phyloP scores from a whole-genome alignment of 805 yeast species.

The Dipodascus albidus region DNA sequence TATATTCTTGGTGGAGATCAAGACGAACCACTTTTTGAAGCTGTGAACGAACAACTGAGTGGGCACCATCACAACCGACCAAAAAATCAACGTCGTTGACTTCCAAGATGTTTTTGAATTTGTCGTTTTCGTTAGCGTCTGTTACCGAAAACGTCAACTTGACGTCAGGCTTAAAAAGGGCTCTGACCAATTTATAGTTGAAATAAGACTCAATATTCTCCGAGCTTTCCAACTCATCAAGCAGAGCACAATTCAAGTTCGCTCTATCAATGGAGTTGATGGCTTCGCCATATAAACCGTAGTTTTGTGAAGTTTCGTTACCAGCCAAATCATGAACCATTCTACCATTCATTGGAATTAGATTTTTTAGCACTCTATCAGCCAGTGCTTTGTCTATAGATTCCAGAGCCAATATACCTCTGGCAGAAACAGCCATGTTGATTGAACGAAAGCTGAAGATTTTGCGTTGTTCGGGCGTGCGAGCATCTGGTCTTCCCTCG shows the following conservation, averaged over 20 bases:
- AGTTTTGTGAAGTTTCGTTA: constrained; percentile 51
- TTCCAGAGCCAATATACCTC: constrained; percentile 66
- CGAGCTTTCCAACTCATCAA: constrained; percentile 49
- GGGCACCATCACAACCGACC: constrained; percentile 82
- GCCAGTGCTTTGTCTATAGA: constrained; percentile 52
- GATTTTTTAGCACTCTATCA: constrained; percentile 39
- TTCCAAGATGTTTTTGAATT: constrained; percentile 4
- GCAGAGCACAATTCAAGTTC: constrained; percentile 48
- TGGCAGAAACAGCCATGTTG: constrained; percentile 75
- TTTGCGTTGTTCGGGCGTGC: constrained; percentile 23
- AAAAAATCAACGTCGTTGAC: constrained; percentile 41
- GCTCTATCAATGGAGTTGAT: constrained; percentile 80
- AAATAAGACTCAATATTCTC: constrained; percentile 39
- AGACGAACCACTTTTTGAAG: constrained; percentile 56
- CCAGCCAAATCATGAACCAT: constrained; percentile 75
- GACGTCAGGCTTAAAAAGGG: constrained; percentile 27
- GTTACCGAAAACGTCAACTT: constrained; percentile 15
- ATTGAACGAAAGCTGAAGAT: constrained; percentile 38
- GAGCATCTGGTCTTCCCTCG: constrained; percentile 64
- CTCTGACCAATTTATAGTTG: constrained; percentile 40
- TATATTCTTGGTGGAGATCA: constrained; percentile 64
- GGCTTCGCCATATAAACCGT: constrained; percentile 72
- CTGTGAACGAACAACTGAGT: constrained; percentile 58
- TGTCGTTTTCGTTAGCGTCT: constrained; percentile 5
- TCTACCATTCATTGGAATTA: constrained; percentile 81